Evolutionary conservation across 305 asterid genomes (phyloP).

Genomic region (Fraxinus velutina): DNA sequence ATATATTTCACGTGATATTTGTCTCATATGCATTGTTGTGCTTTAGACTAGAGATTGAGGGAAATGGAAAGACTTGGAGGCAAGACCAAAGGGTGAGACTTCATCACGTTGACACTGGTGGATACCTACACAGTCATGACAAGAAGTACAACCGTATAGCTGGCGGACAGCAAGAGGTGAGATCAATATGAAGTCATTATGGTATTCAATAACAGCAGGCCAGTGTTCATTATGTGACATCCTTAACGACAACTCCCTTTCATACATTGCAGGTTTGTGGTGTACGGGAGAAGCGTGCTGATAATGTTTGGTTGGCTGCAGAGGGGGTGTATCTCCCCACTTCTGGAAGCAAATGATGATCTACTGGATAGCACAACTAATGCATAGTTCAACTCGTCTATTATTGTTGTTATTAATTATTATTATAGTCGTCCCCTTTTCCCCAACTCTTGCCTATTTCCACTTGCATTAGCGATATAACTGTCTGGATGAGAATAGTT

Average conservation of each 20-base stretch:
- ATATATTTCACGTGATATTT: background rate
- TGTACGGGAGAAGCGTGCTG: constrained; percentile 68
- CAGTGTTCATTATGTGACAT: background rate
- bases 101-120: constrained; percentile 79
- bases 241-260: background rate
- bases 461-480: background rate
- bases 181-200: background rate
- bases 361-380: background rate
- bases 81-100: constrained; percentile 93
- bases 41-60: constrained; percentile 32
- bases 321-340: constrained; percentile 88
- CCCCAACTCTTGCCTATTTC: background rate
- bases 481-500: background rate
- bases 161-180: constrained; percentile 98
- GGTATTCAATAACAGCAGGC: background rate
- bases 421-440: background rate
- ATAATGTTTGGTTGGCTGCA: constrained; percentile 88
- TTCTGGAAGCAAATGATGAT: constrained; percentile 52
- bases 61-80: constrained; percentile 69
- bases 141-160: constrained; percentile 93
- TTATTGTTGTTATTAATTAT: background rate
- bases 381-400: constrained; percentile 11
- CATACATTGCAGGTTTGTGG: constrained; percentile 75
- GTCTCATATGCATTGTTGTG: constrained; percentile 5
- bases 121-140: constrained; percentile 94